A percentile compares a stretch with the other conserved stretches of the same genome.
phyloP scores from a whole-genome alignment of 805 yeast genomes.

The Helenozyma baotianmanensis region DNA sequence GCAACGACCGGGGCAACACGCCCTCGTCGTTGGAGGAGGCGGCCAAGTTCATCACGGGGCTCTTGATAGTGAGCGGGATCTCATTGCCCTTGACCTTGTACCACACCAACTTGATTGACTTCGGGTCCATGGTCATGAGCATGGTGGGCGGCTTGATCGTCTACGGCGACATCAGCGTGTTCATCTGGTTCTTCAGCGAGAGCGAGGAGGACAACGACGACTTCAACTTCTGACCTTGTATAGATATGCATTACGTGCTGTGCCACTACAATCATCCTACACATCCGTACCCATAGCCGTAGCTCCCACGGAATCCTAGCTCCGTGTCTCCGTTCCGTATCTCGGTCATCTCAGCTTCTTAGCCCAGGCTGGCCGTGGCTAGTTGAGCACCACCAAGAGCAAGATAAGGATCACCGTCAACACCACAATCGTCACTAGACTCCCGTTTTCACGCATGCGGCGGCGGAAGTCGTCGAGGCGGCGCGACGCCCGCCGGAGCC shows the following conservation, averaged over 20 bases:
- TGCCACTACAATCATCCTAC: no score
- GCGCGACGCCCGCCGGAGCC: conserved; percentile 29
- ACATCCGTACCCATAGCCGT: no score
- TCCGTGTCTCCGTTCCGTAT: no score
- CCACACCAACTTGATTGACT: conserved; percentile 32
- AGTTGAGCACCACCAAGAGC: conserved; percentile 38
- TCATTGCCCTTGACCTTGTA: conserved; percentile 39
- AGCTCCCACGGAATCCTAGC: no score
- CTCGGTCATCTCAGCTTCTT: no score
- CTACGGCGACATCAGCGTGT: conserved; percentile 40
- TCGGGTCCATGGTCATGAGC: conserved; percentile 42
- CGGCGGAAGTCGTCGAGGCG: conserved; percentile 28
- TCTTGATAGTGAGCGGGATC: conserved; percentile 40
- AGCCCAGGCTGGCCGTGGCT: no score
- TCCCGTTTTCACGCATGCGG: conserved; percentile 38
- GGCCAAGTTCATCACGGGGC: conserved; percentile 36
- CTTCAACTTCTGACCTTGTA: conserved; percentile 33
- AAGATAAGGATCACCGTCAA: conserved; percentile 37
- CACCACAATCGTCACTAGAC: conserved; percentile 38
- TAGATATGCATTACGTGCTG: neutral
- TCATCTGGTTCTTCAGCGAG: conserved; percentile 44
- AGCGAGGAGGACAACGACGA: conserved; percentile 43
- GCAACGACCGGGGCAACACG: conserved; percentile 34
- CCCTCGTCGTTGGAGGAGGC: conserved; percentile 37
- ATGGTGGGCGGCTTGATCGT: conserved; percentile 41